Conservation (phyloP, 495 filamentous ascomycete species). For the Penicillium parvum region DNA sequence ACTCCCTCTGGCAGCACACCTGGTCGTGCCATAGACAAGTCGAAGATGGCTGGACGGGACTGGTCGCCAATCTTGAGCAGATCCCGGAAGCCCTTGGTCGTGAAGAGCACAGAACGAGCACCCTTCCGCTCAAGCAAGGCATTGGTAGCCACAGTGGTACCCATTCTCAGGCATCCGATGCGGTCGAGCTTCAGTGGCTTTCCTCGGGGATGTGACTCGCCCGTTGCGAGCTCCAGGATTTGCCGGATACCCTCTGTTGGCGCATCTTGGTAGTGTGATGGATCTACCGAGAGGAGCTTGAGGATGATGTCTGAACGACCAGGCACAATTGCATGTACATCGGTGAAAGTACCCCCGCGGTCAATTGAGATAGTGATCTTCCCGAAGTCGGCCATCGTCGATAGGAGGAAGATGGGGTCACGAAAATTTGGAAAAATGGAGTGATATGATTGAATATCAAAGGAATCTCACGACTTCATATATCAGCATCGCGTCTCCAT, state of each 20-base stretch:
- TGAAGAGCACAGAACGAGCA: slow-evolving; percentile 83
- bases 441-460: not conserved
- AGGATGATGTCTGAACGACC: slow-evolving; percentile 69
- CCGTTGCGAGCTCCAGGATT: slow-evolving; percentile 76
- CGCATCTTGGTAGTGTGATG: slow-evolving; percentile 82
- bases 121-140: slow-evolving; percentile 93
- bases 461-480: slow-evolving; percentile 1
- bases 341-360: slow-evolving; percentile 63
- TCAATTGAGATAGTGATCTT: slow-evolving; percentile 46
- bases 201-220: slow-evolving; percentile 71
- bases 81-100: slow-evolving; percentile 91
- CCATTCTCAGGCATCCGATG: slow-evolving; percentile 86
- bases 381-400: slow-evolving; percentile 26
- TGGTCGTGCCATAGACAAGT: slow-evolving; percentile 73
- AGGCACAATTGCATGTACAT: slow-evolving; percentile 53
- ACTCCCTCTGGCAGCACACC: slow-evolving; percentile 74
- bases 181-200: slow-evolving; percentile 73
- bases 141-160: slow-evolving; percentile 86
- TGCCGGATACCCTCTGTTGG: slow-evolving; percentile 89
- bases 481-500: not conserved
- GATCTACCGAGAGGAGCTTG: slow-evolving; percentile 88
- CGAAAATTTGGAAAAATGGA: not conserved
- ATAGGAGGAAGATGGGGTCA: not conserved
- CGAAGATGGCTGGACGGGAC: slow-evolving; percentile 77
- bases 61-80: slow-evolving; percentile 87